Conservation (phyloP, 345 rosid genomes). For the Sisymbrium altissimum region DNA sequence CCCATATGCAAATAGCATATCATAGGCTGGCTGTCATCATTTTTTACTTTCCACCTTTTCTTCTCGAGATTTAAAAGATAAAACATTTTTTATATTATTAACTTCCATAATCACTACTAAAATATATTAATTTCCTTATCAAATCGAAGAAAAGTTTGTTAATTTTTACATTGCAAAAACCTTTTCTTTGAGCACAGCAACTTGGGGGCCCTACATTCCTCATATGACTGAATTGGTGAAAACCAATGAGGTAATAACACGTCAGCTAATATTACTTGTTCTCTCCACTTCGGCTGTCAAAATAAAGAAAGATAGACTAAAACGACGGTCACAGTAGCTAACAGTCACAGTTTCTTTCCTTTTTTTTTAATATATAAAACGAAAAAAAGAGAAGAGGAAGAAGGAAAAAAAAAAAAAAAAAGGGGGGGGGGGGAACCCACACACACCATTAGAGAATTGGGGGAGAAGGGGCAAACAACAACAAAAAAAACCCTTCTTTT, state of each 20-base stretch:
- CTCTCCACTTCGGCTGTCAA: not conserved
- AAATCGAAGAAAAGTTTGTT: not conserved
- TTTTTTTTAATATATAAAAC: too few species aligned
- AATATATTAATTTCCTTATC: not conserved
- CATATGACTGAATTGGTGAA: not conserved
- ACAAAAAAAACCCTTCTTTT: slow-evolving; percentile 12
- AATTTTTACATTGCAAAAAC: too few species aligned
- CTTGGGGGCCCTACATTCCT: too few species aligned
- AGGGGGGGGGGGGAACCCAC: slow-evolving; percentile 28
- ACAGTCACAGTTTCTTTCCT: not conserved
- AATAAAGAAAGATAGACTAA: not conserved
- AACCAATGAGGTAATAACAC: not conserved
- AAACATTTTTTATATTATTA: not conserved
- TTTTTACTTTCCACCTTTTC: not conserved
- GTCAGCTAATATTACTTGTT: not conserved
- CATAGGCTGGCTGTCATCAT: slow-evolving; percentile 7
- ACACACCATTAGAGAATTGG: slow-evolving; percentile 25
- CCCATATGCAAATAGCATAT: not conserved
- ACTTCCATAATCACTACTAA: not conserved
- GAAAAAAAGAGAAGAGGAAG: not conserved
- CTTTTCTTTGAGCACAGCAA: too few species aligned
- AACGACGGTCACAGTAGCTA: slow-evolving; percentile 22
- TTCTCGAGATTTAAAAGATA: not conserved
- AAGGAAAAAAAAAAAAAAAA: not conserved
- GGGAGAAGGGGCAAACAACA: slow-evolving; percentile 2